Evolutionary conservation across 768 basidiomycete genomes (phyloP).

Genomic region (Pholiota microspora): DNA sequence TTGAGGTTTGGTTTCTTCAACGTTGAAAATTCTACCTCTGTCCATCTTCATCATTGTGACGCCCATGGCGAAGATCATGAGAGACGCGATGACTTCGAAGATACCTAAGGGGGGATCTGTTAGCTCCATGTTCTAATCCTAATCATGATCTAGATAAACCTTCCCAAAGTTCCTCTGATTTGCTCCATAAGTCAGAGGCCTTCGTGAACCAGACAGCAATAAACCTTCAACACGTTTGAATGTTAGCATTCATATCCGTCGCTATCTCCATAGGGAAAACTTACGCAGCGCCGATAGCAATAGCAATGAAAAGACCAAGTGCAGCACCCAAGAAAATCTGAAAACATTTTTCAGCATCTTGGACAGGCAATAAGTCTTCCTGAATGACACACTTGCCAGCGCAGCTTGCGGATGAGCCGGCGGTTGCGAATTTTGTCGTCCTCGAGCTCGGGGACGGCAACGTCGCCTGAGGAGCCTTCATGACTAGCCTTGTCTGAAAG

Average conservation of each 20-base stretch:
- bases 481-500: constrained; percentile 22
- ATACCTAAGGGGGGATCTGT: constrained; percentile 41
- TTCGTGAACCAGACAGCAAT: constrained; percentile 95
- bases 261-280: constrained; percentile 13
- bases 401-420: constrained; percentile 63
- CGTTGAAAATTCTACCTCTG: constrained; percentile 36
- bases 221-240: constrained; percentile 45
- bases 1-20: neutral
- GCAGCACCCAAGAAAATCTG: constrained; percentile 78
- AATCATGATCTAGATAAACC: constrained; percentile 42
- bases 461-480: constrained; percentile 26
- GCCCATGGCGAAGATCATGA: constrained; percentile 94
- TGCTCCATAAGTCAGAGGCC: constrained; percentile 78
- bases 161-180: constrained; percentile 91
- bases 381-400: constrained; percentile 49
- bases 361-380: neutral
- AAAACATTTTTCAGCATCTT: neutral
- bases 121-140: neutral
- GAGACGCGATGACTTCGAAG: constrained; percentile 65
- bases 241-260: neutral
- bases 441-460: constrained; percentile 2
- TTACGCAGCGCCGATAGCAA: constrained; percentile 80
- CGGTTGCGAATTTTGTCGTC: constrained; percentile 32
- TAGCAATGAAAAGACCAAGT: constrained; percentile 73
- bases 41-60: constrained; percentile 96